Base-by-base conservation (phyloP, 306 rosid species). In the Trifolium dubium region DNA sequence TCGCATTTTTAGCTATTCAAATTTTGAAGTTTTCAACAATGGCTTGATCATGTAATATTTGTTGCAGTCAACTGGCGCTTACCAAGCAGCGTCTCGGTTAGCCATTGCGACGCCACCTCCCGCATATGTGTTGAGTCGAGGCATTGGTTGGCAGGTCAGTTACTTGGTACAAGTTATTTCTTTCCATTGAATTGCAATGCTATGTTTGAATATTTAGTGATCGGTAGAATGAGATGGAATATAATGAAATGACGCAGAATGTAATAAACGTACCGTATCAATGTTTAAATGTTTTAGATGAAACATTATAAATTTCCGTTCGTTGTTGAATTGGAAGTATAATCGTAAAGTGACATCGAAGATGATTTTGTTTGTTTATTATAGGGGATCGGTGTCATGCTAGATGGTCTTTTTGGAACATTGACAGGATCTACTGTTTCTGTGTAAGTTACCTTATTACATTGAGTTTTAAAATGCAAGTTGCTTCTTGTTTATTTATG, bases 51-150 rank as follows among this genome's bases (percentile, higher is more conserved):
- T 54, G 58, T 5, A 40, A 46, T 76, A 56, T 72, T 62, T 73
- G 30, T 32, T 64, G 63, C 96, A 93, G 98, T 93, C 98, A 54
- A 93, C 98, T 19, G 98, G 85, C 19, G 93, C 98, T 49, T 93
- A 90, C 88, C 81, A 82, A 85, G 97, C 96, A 2, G 97, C 98
- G 1, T 81, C 98, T 63, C 89, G 98, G 69, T 72, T 93, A 83
- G 98, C 98, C 0, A 91, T 90, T 18, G 98, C 97, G 11, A 93
- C 97, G 19, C 98, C 97, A 34, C 98, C 98, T 64, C 98, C 98
- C 54, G 96, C 98, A 51, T 88, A 90, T 76, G 98, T 93, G 55
- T 82, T 93, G 85, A 93, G 98, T 83, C 87, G 98, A 66, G 98
- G 98, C 75, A 93, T 93, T 59, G 97, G 98, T 64, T 93, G 98